Evolutionary conservation across 2,329 filamentous ascomycete genomes (phyloP), one percentile per base, ranked within the genome.

Genomic region (Leptographium galeiforme): DNA sequence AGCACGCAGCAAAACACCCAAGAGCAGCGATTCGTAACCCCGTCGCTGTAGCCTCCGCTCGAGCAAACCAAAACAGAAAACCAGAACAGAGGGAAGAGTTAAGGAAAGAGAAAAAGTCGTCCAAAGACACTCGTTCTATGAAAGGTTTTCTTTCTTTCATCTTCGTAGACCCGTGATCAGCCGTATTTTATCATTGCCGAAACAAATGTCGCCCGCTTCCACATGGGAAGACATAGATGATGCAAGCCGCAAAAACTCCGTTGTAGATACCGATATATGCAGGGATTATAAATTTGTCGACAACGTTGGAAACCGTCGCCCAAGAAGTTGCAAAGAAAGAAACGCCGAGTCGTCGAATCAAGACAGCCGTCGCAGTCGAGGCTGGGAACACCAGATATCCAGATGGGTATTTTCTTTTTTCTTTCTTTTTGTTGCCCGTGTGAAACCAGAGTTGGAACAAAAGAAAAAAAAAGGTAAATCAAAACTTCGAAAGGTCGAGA

Each of bases 101-200:
- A 25, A 32, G 36, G 38, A 34, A 51, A 40, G 51, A 48, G 46
- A 56, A 40, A 52, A 53, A 50, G 48, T 55, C 51, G 47, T 49
- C 53, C 38, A 48, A 65, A 64, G 64, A 67, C 64, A 68, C 66
- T 70, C 66, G 66, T 65, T 74, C 74, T 77, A 77, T 75, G 66
- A 66, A 67, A 64, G 63, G 74, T 72, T 72, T 69, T 25, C 25
- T 67, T 70, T 70, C 68, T 66, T 67, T 68, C 65, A 67, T 63
- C 69, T 72, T 25, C 70, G 72, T 76, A 67, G 62, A 75, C 64
- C 72, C 72, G 68, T 75, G 67, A 71, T 69, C 66, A 70, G 67
- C 67, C 67, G 68, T 67, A 44, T 67, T 67, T 68, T 71, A 70
- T 67, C 69, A 68, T 70, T 63, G 52, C 49, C 41, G 41, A 44